Base-by-base conservation (phyloP, 2,329 filamentous ascomycete species). In the Leptoxyphium fumago region DNA sequence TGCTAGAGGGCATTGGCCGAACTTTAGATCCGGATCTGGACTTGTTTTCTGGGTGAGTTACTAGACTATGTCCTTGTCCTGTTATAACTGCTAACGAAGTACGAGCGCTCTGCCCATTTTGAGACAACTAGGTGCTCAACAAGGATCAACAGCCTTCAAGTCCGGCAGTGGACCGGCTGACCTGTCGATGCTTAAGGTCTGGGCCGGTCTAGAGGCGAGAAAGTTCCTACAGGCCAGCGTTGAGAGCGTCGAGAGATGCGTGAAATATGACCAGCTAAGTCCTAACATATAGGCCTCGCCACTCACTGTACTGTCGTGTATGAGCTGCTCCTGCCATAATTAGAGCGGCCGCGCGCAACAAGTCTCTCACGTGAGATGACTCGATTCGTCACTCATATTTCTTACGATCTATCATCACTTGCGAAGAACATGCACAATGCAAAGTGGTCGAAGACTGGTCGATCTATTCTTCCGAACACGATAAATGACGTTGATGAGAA, bases 1-100 rank as follows among this genome's bases (percentile, higher is more conserved):
- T 98, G 2, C 72, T 98, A 1, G 91, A 98, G 61, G 91, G 91
- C 6, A 98, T 96, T 56, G 91, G 91, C 0, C 75, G 91, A 48
- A 85, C 73, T 46, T 66, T 98, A 13, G 82, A 96, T 60, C 89
- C 91, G 0, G 72, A 89, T 43, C 69, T 95, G 40, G 91, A 98
- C 64, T 70, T 98, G 10, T 81, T 98, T 51, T 78, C 79, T 57
- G 79, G 75, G 76, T 78, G 57, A 61, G 70, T 63, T 15, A 42
- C 34, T 46, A 15, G 36, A 42, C 10, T 45, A 34, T 43, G 46
- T 21, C 45, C 40, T 21, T 10, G 7, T 32, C 29, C 10, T 15
- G 14, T 39, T 15, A 32, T 40, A 42, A 40, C 45, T 46, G 40
- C 52, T 48, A 44, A 51, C 43, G 13, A 14, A 26, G 29, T 44